These are phyloP conservation scores for Roridomyces roridus DNA, from an alignment of 768 basidiomycete species.

Conservation along the genomic window DNA sequence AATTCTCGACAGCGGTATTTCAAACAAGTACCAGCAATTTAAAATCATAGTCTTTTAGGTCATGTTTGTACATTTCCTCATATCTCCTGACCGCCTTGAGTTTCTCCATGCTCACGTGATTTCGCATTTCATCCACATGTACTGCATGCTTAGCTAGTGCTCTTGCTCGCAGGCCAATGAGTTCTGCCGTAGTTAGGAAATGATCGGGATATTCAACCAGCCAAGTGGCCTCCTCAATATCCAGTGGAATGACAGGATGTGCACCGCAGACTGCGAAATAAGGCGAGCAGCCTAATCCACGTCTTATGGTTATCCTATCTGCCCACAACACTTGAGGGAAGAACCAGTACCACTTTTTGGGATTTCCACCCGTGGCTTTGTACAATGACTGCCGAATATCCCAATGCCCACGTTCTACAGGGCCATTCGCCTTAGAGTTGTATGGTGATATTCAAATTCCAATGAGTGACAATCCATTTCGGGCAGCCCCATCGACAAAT, in stretches of 20 bases:
- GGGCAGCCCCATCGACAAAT: slow-evolving; percentile 39
- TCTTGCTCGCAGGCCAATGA: slow-evolving; percentile 16
- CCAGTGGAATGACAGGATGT: slow-evolving; percentile 37
- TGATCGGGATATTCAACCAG: neutral
- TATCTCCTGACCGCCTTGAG: slow-evolving; percentile 22
- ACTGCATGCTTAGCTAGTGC: slow-evolving; percentile 27
- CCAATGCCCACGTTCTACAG: slow-evolving; percentile 28
- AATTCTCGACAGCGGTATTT: slow-evolving; percentile 1
- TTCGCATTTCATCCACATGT: slow-evolving; percentile 27
- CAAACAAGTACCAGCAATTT: neutral
- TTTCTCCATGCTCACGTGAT: slow-evolving; percentile 14
- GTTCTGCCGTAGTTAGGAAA: neutral
- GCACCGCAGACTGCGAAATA: slow-evolving; percentile 37
- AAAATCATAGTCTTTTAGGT: slow-evolving; percentile 20
- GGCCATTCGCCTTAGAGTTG: slow-evolving; percentile 40
- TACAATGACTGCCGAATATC: slow-evolving; percentile 39
- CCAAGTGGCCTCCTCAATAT: slow-evolving; percentile 37
- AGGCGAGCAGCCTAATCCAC: slow-evolving; percentile 37
- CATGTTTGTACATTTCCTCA: slow-evolving; percentile 19
- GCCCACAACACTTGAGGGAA: slow-evolving; percentile 40
- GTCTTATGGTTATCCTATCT: slow-evolving; percentile 36
- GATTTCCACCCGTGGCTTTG: slow-evolving; percentile 38
- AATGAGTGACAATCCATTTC: slow-evolving; percentile 33
- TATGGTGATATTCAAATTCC: slow-evolving; percentile 40
- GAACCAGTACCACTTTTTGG: slow-evolving; percentile 35